Evolutionary conservation across 768 basidiomycete genomes (phyloP).

Genomic region (Omphalotus guepiniiformis): DNA sequence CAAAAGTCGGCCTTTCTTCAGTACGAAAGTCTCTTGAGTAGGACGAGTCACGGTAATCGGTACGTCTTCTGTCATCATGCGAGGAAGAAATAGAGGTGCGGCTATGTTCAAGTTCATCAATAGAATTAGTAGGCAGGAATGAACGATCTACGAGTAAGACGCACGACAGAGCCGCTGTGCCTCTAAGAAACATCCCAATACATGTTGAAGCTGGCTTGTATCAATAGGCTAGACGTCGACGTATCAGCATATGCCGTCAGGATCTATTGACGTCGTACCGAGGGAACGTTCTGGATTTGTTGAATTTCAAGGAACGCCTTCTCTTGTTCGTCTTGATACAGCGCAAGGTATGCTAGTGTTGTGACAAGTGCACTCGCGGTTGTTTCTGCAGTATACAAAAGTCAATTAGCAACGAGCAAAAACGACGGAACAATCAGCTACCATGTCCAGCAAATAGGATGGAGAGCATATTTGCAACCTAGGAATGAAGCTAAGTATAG

Average conservation of each 20-base stretch:
- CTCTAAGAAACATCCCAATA: constrained; percentile 15
- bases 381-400: constrained; percentile 16
- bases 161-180: constrained; percentile 18
- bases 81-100: constrained; percentile 12
- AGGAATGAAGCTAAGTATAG: neutral
- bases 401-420: neutral
- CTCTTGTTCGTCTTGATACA: constrained; percentile 28
- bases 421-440: constrained; percentile 2
- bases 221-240: no score
- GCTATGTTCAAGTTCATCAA: constrained; percentile 11
- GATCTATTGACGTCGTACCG: no score
- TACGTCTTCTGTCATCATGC: constrained; percentile 12
- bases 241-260: no score
- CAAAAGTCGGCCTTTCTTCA: constrained; percentile 15
- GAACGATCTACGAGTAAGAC: no score
- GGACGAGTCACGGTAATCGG: constrained; percentile 9
- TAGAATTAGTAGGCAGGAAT: no score
- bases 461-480: constrained; percentile 22
- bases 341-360: constrained; percentile 25
- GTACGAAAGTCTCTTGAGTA: constrained; percentile 9
- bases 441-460: constrained; percentile 24
- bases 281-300: neutral
- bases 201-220: no score
- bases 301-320: constrained; percentile 21
- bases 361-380: constrained; percentile 26